These are phyloP conservation scores for Histomonas meleagridis DNA, from an alignment of 208 protist genomes.

Conservation along the genomic window DNA sequence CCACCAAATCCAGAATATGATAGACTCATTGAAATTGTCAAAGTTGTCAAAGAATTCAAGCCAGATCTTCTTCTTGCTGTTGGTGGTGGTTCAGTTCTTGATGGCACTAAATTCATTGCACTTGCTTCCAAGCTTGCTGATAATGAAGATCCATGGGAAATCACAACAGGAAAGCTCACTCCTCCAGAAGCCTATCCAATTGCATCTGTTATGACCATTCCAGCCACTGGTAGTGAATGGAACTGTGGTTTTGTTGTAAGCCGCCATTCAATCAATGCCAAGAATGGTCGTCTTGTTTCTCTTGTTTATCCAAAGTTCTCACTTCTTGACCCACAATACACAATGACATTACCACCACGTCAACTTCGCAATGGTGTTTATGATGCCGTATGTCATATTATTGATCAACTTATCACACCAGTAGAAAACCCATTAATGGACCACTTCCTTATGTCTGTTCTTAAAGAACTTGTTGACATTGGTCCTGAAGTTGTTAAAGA, in stretches of 20 bases:
- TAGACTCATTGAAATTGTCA: background rate
- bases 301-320: background rate
- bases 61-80: background rate
- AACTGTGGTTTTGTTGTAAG: background rate
- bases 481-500: background rate
- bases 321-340: background rate
- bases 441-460: background rate
- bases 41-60: background rate
- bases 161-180: background rate
- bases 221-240: background rate
- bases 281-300: background rate
- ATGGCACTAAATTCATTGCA: constrained; percentile 24
- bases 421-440: background rate
- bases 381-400: background rate
- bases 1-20: constrained; percentile 26
- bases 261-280: background rate
- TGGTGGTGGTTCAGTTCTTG: background rate
- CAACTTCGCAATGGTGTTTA: background rate
- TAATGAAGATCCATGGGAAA: background rate
- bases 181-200: background rate
- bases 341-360: background rate
- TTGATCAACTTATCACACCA: background rate
- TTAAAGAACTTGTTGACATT: background rate
- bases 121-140: background rate
- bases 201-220: background rate